These are phyloP conservation scores for Turnera subulata DNA, from an alignment of 345 rosid genomes.

Conservation along the genomic window DNA sequence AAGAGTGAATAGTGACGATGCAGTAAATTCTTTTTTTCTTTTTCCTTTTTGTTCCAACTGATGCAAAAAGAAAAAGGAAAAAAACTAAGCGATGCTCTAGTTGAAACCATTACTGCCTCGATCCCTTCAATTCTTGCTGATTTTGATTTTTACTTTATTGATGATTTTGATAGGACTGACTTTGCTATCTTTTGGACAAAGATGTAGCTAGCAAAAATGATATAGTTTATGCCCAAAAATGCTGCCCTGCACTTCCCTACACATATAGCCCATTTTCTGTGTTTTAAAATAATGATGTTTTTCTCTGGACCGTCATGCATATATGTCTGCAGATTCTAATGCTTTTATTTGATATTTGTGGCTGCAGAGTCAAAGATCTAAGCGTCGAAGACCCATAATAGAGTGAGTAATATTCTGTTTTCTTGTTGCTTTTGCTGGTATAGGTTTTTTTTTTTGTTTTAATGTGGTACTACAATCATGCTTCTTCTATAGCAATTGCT, in stretches of 20 bases:
- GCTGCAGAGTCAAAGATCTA: constrained; percentile 53
- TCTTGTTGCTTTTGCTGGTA: constrained; percentile 12
- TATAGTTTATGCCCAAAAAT: neutral
- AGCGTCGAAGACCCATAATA: constrained; percentile 16
- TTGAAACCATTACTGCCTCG: too few species aligned
- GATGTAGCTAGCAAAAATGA: too few species aligned
- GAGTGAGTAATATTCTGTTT: constrained; percentile 38
- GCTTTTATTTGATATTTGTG: constrained; percentile 25
- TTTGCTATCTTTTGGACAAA: too few species aligned
- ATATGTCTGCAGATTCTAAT: constrained; percentile 5
- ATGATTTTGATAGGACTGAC: too few species aligned
- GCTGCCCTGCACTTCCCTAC: neutral
- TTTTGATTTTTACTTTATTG: too few species aligned
- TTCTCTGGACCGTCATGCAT: neutral
- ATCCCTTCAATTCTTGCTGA: too few species aligned
- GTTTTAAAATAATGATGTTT: neutral
- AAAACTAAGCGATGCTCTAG: too few species aligned
- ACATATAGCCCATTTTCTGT: neutral
- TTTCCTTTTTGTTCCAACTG: too few species aligned
- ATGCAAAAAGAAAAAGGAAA: too few species aligned
- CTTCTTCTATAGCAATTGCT: neutral
- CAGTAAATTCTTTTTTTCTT: too few species aligned
- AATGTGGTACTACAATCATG: too few species aligned
- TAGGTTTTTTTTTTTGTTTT: constrained; percentile 5
- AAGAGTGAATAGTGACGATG: too few species aligned